Evolutionary conservation across 176 grass and related monocot species (phyloP).

Genomic region (Carex cristatella): DNA sequence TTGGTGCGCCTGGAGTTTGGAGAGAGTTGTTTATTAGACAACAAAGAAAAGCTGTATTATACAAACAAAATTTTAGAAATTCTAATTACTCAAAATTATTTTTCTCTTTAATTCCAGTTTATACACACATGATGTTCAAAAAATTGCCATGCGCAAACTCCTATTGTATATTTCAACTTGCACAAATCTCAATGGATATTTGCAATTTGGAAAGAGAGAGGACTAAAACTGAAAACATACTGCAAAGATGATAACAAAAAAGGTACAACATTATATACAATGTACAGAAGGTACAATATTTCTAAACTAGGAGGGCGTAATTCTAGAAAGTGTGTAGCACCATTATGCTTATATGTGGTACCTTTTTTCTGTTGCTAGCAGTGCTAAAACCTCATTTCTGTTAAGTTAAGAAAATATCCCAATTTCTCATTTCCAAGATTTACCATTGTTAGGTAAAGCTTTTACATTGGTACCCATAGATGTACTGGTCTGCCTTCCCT

Average conservation of each 20-base stretch:
- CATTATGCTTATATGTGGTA: neutral
- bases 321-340: neutral
- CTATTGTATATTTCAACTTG: neutral
- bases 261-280: neutral
- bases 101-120: neutral
- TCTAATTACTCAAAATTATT: neutral
- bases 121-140: neutral
- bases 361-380: neutral
- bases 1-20: neutral
- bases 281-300: neutral
- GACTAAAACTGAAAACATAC: neutral
- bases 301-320: neutral
- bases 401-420: neutral
- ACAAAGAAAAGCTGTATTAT: neutral
- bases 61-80: neutral
- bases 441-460: slow-evolving; percentile 2
- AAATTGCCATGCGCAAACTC: neutral
- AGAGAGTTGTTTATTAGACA: neutral
- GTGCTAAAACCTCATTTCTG: neutral
- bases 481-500: neutral
- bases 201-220: neutral
- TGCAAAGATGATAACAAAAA: neutral
- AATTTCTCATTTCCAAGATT: slow-evolving; percentile 21
- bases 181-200: neutral
- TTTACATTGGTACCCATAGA: neutral